These are phyloP conservation scores for Pythium utonaiense DNA, from an alignment of 352 stramenopile genomes.

Conservation along the genomic window DNA sequence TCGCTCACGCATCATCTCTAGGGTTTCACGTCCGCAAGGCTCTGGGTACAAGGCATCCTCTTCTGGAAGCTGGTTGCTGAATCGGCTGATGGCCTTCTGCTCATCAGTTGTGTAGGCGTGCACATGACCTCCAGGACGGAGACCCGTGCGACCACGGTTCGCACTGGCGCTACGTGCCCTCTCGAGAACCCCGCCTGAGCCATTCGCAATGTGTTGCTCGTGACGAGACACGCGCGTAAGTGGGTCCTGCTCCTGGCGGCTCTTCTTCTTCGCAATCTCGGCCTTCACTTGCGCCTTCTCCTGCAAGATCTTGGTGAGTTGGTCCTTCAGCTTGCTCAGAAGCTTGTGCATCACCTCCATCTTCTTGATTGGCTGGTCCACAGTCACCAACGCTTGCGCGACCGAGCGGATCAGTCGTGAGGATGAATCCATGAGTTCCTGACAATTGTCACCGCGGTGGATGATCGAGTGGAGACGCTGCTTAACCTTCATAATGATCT, in stretches of 20 bases:
- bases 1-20: constrained; percentile 86
- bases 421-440: constrained; percentile 69
- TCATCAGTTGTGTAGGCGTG: constrained; percentile 52
- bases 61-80: constrained; percentile 31
- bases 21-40: constrained; percentile 75
- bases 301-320: constrained; percentile 75
- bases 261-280: constrained; percentile 31
- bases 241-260: constrained; percentile 24
- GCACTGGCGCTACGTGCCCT: constrained; percentile 68
- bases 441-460: constrained; percentile 78
- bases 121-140: constrained; percentile 32
- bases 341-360: constrained; percentile 89
- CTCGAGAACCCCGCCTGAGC: constrained; percentile 33
- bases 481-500: constrained; percentile 89
- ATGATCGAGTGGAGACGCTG: constrained; percentile 86
- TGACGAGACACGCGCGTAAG: constrained; percentile 22
- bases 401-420: constrained; percentile 81
- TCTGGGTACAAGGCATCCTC: constrained; percentile 74
- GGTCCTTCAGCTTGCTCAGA: constrained; percentile 93
- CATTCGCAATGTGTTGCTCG: constrained; percentile 25
- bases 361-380: constrained; percentile 94
- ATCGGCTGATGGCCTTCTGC: constrained; percentile 21
- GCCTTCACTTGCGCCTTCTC: constrained; percentile 67
- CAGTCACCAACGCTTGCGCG: constrained; percentile 63
- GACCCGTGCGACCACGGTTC: constrained; percentile 29